Evolutionary conservation across 306 rosid genomes (phyloP).

Genomic region (Datisca glomerata): DNA sequence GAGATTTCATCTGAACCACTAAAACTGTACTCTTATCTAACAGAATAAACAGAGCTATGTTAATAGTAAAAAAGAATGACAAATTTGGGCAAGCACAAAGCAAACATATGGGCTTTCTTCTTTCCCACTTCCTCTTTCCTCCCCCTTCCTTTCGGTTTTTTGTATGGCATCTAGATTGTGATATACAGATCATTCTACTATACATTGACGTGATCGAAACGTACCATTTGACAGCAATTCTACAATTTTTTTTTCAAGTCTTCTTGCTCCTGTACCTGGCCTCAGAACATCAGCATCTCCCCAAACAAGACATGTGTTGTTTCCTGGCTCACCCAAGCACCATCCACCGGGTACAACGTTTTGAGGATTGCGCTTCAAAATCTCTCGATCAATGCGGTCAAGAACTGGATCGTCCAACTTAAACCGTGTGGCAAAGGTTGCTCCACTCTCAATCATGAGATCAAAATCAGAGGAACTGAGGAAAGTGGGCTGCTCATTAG

Average conservation of each 20-base stretch:
- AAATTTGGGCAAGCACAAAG: too few relatives aligned
- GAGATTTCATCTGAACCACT: too few relatives aligned
- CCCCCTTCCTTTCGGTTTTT: too few relatives aligned
- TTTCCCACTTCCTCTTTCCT: too few relatives aligned
- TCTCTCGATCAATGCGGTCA: constrained; percentile 62
- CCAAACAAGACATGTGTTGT: constrained; percentile 67
- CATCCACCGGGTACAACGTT: constrained; percentile 83
- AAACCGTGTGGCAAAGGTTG: constrained; percentile 64
- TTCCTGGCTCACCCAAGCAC: constrained; percentile 81
- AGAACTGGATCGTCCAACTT: constrained; percentile 44
- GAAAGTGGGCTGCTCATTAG: constrained; percentile 21
- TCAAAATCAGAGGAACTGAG: constrained; percentile 40
- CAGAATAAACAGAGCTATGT: too few relatives aligned
- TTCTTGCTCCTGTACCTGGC: constrained; percentile 63
- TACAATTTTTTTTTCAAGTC: constrained; percentile 66
- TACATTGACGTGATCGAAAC: constrained; percentile 38
- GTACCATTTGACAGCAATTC: constrained; percentile 50
- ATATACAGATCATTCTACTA: constrained; percentile 26
- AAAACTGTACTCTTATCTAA: too few relatives aligned
- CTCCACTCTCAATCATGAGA: constrained; percentile 59
- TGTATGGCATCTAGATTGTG: too few relatives aligned
- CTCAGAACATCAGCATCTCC: constrained; percentile 89
- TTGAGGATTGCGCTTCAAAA: constrained; percentile 35
- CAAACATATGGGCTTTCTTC: too few relatives aligned
- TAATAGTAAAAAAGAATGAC: too few relatives aligned